Evolutionary conservation across 163 green algal species (phyloP), one percentile per base, ranked within the genome.

Genomic region (Chlamydomonas reinhardtii): DNA sequence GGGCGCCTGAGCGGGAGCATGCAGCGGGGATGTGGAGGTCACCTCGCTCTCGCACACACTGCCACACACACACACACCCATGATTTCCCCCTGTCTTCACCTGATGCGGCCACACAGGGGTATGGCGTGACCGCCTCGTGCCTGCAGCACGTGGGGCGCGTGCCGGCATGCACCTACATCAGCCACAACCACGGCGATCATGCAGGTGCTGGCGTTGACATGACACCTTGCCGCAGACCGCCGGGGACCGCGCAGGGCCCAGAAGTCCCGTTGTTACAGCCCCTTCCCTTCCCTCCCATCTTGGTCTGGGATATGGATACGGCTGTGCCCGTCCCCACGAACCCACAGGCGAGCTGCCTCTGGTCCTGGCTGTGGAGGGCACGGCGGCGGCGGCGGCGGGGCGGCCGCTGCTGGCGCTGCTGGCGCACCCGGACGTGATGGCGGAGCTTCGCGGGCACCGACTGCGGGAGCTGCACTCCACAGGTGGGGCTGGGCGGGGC

Each of bases 121-220:
- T 83, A 88, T 25, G 82, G 82, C 24, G 73, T 75, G 4, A 83
- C 82, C 0, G 25, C 31, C n/a, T 9, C 82, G 11, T 88, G 74
- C 48, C 0, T 66, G 73, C 19, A 74, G 43, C 73, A 69, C 8
- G 73, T 65, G 61, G n/a, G 73, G 3, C 22, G 35, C 2, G 14
- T 83, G 32, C 82, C 74, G 3, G 31, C 43, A 2, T 25, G 73
- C 73, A 64, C 83, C 35, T 88, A 88, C 82, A 52, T 88, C 64
- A 83, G 73, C 73, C 82, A 88, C 73, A 88, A 88, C 73, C 82
- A 88, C 64, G 52, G 62, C 11, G 82, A 88, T 32, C 82, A 88
- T 48, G 59, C 15, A 3, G 80, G 80, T 86, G 43, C 11, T 6
- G 6, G 43, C 43, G 43, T 11, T n/a, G n/a, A n/a, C n/a, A n/a